Evolutionary conservation across 1,284 basidiomycete species (phyloP).

Genomic region (Moesziomyces aphidis): DNA sequence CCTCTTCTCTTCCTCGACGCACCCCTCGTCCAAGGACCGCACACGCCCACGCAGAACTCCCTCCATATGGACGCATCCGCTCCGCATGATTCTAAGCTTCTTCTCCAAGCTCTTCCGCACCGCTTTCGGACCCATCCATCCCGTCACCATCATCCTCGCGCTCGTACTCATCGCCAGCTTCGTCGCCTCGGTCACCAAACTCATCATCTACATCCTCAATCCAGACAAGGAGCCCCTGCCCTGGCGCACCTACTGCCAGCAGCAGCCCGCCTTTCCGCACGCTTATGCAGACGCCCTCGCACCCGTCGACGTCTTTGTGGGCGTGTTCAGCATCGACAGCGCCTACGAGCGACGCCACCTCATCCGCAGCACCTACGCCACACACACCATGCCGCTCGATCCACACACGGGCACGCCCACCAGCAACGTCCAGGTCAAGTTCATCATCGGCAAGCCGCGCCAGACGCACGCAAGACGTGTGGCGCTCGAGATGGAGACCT

Average conservation of each 20-base stretch:
- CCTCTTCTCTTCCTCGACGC: slow-evolving; percentile 26
- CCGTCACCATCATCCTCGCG: slow-evolving; percentile 51
- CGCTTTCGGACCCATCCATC: slow-evolving; percentile 53
- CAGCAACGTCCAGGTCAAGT: slow-evolving; percentile 85
- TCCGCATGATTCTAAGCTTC: slow-evolving; percentile 34
- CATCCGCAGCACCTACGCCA: slow-evolving; percentile 89
- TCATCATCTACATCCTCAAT: slow-evolving; percentile 88
- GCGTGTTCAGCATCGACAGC: slow-evolving; percentile 87
- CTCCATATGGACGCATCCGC: slow-evolving; percentile 33
- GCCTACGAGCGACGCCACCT: slow-evolving; percentile 84
- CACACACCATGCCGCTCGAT: slow-evolving; percentile 72
- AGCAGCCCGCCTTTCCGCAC: slow-evolving; percentile 70
- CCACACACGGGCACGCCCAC: slow-evolving; percentile 64
- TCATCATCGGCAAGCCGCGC: slow-evolving; percentile 87
- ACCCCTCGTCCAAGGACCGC: slow-evolving; percentile 22
- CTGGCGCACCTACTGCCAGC: slow-evolving; percentile 90
- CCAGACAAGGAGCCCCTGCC: slow-evolving; percentile 94
- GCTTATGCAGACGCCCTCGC: slow-evolving; percentile 75
- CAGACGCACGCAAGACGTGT: slow-evolving; percentile 83
- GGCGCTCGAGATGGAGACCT: slow-evolving; percentile 89
- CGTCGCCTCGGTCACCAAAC: slow-evolving; percentile 54
- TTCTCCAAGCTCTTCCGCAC: slow-evolving; percentile 47
- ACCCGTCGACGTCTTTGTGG: slow-evolving; percentile 88
- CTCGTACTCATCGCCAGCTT: slow-evolving; percentile 55
- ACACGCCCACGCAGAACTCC: slow-evolving; percentile 17